A percentile compares a stretch with the other conserved stretches of the same genome.
Conservation (phyloP, 2,329 filamentous ascomycete species). For the Colletotrichum sp. region DNA sequence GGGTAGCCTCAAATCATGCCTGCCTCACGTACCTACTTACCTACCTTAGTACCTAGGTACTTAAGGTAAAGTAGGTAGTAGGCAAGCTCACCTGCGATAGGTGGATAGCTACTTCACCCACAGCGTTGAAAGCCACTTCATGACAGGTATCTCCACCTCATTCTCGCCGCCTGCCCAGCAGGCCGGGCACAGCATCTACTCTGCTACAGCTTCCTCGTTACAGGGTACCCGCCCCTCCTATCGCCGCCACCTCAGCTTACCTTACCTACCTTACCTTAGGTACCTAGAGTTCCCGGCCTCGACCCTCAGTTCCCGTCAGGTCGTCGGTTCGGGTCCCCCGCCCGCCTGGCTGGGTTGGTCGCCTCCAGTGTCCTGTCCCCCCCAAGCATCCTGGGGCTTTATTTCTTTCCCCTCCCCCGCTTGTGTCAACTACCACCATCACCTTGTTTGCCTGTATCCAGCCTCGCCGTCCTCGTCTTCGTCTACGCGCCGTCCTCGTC, state of each 20-base stretch:
- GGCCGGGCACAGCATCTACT: not conserved
- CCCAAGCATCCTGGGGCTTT: slow-evolving; percentile 1
- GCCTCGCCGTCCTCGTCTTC: not conserved
- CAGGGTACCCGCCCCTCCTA: not conserved
- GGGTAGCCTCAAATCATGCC: not conserved
- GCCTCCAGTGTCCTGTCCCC: not conserved
- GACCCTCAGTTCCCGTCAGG: not conserved
- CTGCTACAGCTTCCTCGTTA: not conserved
- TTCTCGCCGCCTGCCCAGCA: not conserved
- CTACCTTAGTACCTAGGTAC: not conserved
- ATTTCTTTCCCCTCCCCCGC: slow-evolving; percentile 17
- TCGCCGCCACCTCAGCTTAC: not conserved
- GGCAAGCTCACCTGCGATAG: not conserved
- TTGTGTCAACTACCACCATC: not conserved
- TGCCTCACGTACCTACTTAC: not conserved
- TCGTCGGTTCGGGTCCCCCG: not conserved
- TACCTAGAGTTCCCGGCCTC: not conserved
- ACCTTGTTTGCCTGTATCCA: not conserved
- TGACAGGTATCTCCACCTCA: not conserved
- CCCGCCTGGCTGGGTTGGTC: not conserved
- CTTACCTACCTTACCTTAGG: not conserved
- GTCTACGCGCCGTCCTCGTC: not conserved
- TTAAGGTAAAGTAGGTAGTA: not conserved
- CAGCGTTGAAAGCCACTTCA: not conserved
- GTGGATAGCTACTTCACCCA: not conserved